These are phyloP conservation scores for Leucocoprinus leucothites DNA, from an alignment of 768 basidiomycete genomes.

Conservation along the genomic window DNA sequence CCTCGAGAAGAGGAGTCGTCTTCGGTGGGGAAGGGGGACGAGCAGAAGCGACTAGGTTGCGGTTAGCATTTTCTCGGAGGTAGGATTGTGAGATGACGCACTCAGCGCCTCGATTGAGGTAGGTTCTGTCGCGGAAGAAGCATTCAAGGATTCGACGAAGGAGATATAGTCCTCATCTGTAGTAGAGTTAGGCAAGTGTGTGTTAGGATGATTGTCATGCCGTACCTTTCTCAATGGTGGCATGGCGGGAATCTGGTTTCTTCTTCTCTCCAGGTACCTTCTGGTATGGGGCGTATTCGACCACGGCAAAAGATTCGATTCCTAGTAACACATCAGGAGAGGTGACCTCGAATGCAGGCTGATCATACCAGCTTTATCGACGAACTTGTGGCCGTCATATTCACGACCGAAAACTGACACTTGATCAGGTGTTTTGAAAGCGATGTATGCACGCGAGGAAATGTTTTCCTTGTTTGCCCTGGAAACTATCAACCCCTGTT, in stretches of 20 bases:
- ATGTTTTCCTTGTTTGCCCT: slow-evolving; percentile 84
- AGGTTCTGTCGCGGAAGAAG: slow-evolving; percentile 45
- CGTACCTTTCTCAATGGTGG: slow-evolving; percentile 87
- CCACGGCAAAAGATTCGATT: slow-evolving; percentile 81
- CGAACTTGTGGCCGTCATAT: slow-evolving; percentile 90
- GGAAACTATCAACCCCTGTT: slow-evolving; percentile 9
- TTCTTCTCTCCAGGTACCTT: slow-evolving; percentile 73
- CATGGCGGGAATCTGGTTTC: slow-evolving; percentile 78
- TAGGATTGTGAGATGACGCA: slow-evolving; percentile 25
- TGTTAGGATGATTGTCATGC: background rate
- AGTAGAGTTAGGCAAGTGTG: background rate
- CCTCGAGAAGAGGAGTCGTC: slow-evolving; percentile 90
- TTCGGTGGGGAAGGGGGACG: slow-evolving; percentile 64
- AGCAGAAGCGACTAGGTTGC: slow-evolving; percentile 54
- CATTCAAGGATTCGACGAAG: slow-evolving; percentile 73
- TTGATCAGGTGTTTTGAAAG: slow-evolving; percentile 74
- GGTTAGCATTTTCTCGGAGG: slow-evolving; percentile 1
- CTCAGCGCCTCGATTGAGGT: slow-evolving; percentile 64
- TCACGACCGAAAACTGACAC: slow-evolving; percentile 74
- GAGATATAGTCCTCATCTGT: slow-evolving; percentile 82
- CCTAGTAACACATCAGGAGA: too few relatives aligned
- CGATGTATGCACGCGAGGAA: slow-evolving; percentile 87
- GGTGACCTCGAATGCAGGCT: background rate
- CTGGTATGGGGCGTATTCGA: slow-evolving; percentile 93
- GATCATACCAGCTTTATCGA: slow-evolving; percentile 82